phyloP scores from a whole-genome alignment of 495 filamentous ascomycete genomes.

The Talaromyces proteolyticus region DNA sequence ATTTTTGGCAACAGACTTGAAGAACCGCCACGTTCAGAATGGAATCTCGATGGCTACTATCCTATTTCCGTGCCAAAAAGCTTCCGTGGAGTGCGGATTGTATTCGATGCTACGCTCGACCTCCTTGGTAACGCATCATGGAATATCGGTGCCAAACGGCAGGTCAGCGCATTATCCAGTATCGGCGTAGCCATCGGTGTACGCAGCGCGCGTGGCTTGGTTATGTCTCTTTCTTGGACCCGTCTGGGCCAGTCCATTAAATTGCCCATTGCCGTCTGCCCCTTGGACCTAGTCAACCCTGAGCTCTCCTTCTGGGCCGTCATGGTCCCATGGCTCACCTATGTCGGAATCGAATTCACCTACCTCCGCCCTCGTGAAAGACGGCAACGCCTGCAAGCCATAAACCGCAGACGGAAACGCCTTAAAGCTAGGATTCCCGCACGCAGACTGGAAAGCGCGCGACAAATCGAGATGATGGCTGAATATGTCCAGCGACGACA shows the following conservation, averaged over 20 bases:
- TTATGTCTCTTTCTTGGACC: constrained; percentile 34
- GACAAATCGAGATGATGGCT: constrained; percentile 46
- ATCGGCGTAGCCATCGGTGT: constrained; percentile 36
- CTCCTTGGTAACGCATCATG: constrained; percentile 23
- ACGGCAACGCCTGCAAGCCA: constrained; percentile 24
- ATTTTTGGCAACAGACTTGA: constrained; percentile 33
- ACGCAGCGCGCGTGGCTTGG: constrained; percentile 22
- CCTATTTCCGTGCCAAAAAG: constrained; percentile 22
- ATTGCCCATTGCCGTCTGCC: constrained; percentile 32
- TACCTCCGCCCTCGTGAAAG: constrained; percentile 36
- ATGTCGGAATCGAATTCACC: constrained; percentile 44
- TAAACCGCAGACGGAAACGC: constrained; percentile 30
- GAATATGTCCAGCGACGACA: constrained; percentile 45
- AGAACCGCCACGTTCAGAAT: constrained; percentile 28
- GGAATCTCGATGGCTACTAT: constrained; percentile 37
- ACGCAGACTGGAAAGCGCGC: constrained; percentile 40
- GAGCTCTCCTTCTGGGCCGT: constrained; percentile 32
- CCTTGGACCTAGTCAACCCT: constrained; percentile 26
- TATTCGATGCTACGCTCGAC: constrained; percentile 16
- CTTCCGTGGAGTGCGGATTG: constrained; percentile 30
- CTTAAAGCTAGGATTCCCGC: constrained; percentile 35
- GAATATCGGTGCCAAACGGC: constrained; percentile 31
- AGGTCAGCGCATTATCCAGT: constrained; percentile 30
- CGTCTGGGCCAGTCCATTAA: constrained; percentile 36
- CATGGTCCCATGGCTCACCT: constrained; percentile 41